phyloP scores from a whole-genome alignment of 257 asterid genomes.

The Solanum medicagineum region DNA sequence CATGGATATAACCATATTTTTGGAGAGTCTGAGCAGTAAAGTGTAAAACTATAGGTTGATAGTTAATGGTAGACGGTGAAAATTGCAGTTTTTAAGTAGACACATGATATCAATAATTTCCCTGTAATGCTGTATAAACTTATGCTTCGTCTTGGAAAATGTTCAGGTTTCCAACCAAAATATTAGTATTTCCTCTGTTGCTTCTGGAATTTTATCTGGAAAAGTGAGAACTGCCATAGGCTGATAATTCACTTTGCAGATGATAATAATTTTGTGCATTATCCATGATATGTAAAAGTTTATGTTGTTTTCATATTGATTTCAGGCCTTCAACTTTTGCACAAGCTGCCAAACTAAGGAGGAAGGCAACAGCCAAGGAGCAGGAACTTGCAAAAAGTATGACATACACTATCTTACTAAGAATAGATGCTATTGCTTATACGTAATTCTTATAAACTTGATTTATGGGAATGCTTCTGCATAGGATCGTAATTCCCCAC shows the following conservation, averaged over 20 bases:
- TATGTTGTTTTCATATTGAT: not conserved
- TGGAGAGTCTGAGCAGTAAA: not conserved
- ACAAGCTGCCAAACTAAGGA: conserved; percentile 86
- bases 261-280: not conserved
- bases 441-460: not conserved
- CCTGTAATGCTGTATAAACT: not conserved
- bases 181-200: not conserved
- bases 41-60: not conserved
- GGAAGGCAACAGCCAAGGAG: conserved; percentile 86
- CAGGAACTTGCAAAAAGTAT: conserved; percentile 79
- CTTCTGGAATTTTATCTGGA: not conserved
- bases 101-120: not conserved
- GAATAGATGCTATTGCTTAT: not conserved
- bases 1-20: no score
- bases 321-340: conserved; percentile 97
- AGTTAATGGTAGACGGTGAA: not conserved
- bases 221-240: not conserved
- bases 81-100: not conserved
- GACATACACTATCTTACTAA: not conserved
- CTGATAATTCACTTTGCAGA: not conserved
- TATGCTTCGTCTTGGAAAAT: not conserved
- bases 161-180: not conserved
- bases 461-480: not conserved
- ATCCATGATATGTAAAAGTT: not conserved
- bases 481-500: not conserved